Conservation (phyloP, 768 basidiomycete genomes). For the Serendipita sp. region DNA sequence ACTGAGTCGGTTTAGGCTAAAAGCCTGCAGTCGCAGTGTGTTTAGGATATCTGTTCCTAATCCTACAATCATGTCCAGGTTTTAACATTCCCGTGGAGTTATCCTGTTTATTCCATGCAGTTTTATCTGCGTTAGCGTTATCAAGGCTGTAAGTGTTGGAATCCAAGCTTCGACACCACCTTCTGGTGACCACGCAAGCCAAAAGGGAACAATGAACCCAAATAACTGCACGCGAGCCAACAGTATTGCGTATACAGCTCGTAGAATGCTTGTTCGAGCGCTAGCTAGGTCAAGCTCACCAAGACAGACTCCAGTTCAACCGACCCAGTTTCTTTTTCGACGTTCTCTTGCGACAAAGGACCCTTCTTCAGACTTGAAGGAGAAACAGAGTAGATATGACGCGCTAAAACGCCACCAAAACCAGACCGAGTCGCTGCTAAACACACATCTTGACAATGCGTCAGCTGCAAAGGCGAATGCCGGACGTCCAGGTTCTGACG, state of each 20-base stretch:
- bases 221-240: too few species aligned
- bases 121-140: too few species aligned
- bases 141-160: too few species aligned
- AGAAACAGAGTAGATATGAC: background rate
- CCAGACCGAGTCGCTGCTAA: background rate
- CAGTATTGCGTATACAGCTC: too few species aligned
- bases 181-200: too few species aligned
- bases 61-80: slow-evolving; percentile 10
- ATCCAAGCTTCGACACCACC: too few species aligned
- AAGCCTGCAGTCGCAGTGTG: slow-evolving; percentile 4
- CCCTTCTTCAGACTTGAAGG: background rate
- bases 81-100: too few species aligned
- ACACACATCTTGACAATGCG: background rate
- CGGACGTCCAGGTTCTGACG: slow-evolving; percentile 1
- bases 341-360: background rate
- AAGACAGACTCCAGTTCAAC: background rate
- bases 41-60: slow-evolving; percentile 12
- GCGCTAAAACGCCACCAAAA: background rate
- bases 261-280: too few species aligned
- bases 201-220: too few species aligned
- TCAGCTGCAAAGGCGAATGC: background rate
- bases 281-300: too few species aligned
- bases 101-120: too few species aligned
- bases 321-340: background rate
- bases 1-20: background rate